A percentile compares a stretch with the other conserved stretches of the same genome.
These are phyloP conservation scores for Wickerhamomyces sp. DNA, from an alignment of 1,139 yeast species.

Conservation along the genomic window DNA sequence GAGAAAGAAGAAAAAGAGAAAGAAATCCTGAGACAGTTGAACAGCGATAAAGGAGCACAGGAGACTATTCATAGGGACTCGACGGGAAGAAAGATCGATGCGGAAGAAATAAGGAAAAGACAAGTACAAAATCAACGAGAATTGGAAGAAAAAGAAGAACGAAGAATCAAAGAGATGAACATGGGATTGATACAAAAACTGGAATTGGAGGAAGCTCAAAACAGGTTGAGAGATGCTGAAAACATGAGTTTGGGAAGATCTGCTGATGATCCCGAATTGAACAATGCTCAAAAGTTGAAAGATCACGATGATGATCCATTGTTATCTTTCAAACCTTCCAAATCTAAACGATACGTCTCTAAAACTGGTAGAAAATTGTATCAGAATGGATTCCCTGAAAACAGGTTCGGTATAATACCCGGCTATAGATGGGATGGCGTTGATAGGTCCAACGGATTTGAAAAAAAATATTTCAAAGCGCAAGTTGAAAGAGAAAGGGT, in stretches of 20 bases:
- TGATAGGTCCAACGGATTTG: slow-evolving; percentile 90
- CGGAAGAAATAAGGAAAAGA: slow-evolving; percentile 30
- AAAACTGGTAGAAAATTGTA: slow-evolving; percentile 39
- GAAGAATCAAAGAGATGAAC: slow-evolving; percentile 31
- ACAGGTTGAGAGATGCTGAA: slow-evolving; percentile 28
- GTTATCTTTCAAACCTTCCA: slow-evolving; percentile 34
- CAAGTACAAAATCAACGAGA: slow-evolving; percentile 25
- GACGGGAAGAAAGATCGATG: slow-evolving; percentile 46
- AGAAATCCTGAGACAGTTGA: slow-evolving; percentile 10
- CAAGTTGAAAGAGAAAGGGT: slow-evolving; percentile 41
- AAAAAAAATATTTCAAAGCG: slow-evolving; percentile 53
- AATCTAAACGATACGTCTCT: slow-evolving; percentile 13
- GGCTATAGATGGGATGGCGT: slow-evolving; percentile 94
- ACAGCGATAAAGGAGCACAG: slow-evolving; percentile 7
- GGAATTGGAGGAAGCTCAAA: slow-evolving; percentile 23
- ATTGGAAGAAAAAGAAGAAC: slow-evolving; percentile 26
- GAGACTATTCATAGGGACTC: slow-evolving; percentile 59
- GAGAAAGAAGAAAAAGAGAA: slow-evolving; percentile 25
- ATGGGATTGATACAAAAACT: slow-evolving; percentile 41
- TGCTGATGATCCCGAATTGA: slow-evolving; percentile 36
- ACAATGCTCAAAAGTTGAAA: slow-evolving; percentile 30
- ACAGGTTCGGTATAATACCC: slow-evolving; percentile 72
- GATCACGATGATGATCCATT: slow-evolving; percentile 69
- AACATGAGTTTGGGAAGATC: slow-evolving; percentile 28
- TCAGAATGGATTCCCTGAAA: slow-evolving; percentile 50